phyloP scores from a whole-genome alignment of 2,329 filamentous ascomycete genomes.

The Phaeosphaeriaceae sp. region DNA sequence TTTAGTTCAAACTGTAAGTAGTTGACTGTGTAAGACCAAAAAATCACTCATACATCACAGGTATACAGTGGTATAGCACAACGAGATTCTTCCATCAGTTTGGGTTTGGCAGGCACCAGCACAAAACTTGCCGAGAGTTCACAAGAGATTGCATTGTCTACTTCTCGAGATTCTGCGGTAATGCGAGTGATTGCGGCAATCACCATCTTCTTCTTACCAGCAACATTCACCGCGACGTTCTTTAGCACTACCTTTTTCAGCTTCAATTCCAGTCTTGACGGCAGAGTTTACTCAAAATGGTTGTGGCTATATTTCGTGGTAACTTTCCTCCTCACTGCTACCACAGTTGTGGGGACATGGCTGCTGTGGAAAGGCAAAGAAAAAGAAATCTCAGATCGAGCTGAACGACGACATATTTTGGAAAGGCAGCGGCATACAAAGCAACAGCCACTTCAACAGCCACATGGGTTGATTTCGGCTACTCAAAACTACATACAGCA shows the following conservation, averaged over 20 bases:
- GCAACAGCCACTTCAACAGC: too few species aligned
- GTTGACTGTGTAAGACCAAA: neutral
- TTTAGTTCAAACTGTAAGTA: conserved; percentile 22
- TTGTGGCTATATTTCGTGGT: conserved; percentile 28
- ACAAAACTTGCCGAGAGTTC: conserved; percentile 21
- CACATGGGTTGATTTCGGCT: too few species aligned
- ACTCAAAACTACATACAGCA: too few species aligned
- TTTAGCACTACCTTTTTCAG: conserved; percentile 31
- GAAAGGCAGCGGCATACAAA: neutral
- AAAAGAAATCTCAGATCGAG: conserved; percentile 3
- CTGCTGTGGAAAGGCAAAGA: conserved; percentile 25
- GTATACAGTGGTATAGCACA: conserved; percentile 29
- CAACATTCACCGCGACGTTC: conserved; percentile 32
- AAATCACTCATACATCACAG: conserved; percentile 4
- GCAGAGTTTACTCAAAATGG: conserved; percentile 22
- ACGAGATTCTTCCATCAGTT: conserved; percentile 21
- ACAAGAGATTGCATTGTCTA: conserved; percentile 18
- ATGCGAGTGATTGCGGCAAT: conserved; percentile 33
- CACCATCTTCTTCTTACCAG: conserved; percentile 34
- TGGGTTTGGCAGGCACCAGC: conserved; percentile 10
- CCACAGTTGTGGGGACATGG: conserved; percentile 14
- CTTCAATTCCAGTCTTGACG: conserved; percentile 13
- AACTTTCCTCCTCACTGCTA: conserved; percentile 14
- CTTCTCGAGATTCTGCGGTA: conserved; percentile 22
- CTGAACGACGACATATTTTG: neutral